A percentile compares a stretch with the other conserved stretches of the same genome.
These are phyloP conservation scores for Pseudopyricularia javanii DNA, from an alignment of 2,329 filamentous ascomycete genomes.

Conservation along the genomic window DNA sequence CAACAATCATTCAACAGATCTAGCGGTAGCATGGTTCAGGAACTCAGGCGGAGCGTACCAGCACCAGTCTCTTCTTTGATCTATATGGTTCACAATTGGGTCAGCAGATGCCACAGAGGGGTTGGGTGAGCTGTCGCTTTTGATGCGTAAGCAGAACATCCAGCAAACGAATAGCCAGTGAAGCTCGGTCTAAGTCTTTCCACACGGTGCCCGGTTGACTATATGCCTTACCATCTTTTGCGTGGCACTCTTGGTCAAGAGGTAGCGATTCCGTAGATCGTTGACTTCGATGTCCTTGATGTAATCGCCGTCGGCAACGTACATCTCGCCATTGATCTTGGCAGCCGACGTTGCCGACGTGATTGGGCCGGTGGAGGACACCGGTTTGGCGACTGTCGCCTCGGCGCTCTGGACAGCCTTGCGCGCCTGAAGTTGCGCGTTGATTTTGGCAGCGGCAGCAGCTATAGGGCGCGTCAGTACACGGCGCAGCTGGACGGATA, in stretches of 20 bases:
- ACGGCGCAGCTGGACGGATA: not conserved
- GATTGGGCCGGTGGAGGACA: constrained; percentile 24
- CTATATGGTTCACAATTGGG: constrained; percentile 78
- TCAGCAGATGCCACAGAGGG: constrained; percentile 88
- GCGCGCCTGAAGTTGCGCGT: constrained; percentile 71
- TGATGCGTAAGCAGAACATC: constrained; percentile 59
- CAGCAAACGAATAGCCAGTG: constrained; percentile 23
- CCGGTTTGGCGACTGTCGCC: constrained; percentile 65
- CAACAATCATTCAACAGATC: constrained; percentile 42
- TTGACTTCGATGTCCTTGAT: constrained; percentile 99
- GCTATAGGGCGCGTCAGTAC: constrained; percentile 35
- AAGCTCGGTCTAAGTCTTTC: constrained; percentile 3
- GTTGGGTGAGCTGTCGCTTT: constrained; percentile 47
- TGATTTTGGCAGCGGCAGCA: constrained; percentile 80
- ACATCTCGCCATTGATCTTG: constrained; percentile 72
- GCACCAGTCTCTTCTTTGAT: constrained; percentile 99
- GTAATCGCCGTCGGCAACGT: constrained; percentile 91
- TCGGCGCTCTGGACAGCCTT: constrained; percentile 87
- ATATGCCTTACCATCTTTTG: constrained; percentile 94
- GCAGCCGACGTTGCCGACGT: constrained; percentile 24
- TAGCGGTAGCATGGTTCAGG: constrained; percentile 22
- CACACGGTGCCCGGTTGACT: constrained; percentile 18
- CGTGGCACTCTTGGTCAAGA: constrained; percentile 90
- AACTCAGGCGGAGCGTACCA: constrained; percentile 67
- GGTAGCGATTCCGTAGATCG: constrained; percentile 90